Evolutionary conservation across 495 filamentous ascomycete genomes (phyloP).

Genomic region (Xylaria venustula): DNA sequence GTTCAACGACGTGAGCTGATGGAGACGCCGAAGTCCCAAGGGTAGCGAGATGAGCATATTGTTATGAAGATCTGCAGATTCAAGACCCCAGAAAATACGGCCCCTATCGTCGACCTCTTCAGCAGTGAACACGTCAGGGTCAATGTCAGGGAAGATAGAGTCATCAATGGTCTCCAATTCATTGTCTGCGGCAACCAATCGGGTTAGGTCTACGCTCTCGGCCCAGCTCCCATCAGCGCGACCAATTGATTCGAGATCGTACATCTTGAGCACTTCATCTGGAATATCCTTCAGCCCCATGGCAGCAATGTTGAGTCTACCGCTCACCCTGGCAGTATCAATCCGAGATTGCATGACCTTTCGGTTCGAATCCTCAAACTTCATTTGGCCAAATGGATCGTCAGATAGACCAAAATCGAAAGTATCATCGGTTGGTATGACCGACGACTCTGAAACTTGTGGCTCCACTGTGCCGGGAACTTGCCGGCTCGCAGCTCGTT

Average conservation of each 20-base stretch:
- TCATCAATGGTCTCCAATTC: conserved; percentile 75
- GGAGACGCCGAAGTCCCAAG: conserved; percentile 68
- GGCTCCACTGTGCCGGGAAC: conserved; percentile 25
- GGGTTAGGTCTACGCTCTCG: conserved; percentile 88
- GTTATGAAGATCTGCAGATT: conserved; percentile 80
- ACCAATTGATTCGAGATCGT: conserved; percentile 62
- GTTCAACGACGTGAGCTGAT: conserved; percentile 75
- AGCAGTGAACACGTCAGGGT: conserved; percentile 51
- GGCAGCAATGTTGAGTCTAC: conserved; percentile 84
- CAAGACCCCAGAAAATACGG: conserved; percentile 79
- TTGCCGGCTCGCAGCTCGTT: conserved; percentile 54
- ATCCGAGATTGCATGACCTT: conserved; percentile 75
- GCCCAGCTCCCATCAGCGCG: conserved; percentile 71
- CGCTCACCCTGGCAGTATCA: conserved; percentile 71
- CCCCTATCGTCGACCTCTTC: conserved; percentile 61
- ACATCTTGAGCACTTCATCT: conserved; percentile 85
- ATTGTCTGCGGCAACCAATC: conserved; percentile 89
- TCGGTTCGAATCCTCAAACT: conserved; percentile 56
- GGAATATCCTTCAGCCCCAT: conserved; percentile 81
- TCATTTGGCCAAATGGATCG: conserved; percentile 68
- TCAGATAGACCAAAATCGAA: conserved; percentile 54
- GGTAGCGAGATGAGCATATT: conserved; percentile 75
- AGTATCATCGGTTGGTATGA: conserved; percentile 46
- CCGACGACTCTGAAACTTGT: conserved; percentile 42
- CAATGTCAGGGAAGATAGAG: conserved; percentile 71